A percentile compares a stretch with the other conserved stretches of the same genome.
These are phyloP conservation scores for Yarrowia sp. DNA, from an alignment of 805 yeast species.

Conservation along the genomic window DNA sequence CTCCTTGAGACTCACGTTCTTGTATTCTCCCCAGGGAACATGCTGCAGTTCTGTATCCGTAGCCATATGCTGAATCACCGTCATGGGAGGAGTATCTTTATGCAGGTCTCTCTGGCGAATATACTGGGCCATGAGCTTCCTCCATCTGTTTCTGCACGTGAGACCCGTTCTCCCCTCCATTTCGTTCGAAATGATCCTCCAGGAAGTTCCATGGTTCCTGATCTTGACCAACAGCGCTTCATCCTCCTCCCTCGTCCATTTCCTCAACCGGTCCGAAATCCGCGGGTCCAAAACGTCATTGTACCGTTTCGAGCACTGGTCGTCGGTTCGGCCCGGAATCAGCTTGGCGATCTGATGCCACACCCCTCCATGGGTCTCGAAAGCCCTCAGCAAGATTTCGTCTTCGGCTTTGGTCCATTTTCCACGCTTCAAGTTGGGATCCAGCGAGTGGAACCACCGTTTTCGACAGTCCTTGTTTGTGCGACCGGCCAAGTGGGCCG, in stretches of 20 bases:
- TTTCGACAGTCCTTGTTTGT: conserved; percentile 81
- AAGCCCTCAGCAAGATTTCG: conserved; percentile 59
- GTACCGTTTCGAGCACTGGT: conserved; percentile 90
- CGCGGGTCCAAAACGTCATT: conserved; percentile 83
- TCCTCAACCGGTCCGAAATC: conserved; percentile 70
- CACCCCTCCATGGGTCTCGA: conserved; percentile 65
- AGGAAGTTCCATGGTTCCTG: conserved; percentile 73
- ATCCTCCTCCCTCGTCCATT: conserved; percentile 82
- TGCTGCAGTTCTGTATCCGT: background rate
- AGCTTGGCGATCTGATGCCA: conserved; percentile 82
- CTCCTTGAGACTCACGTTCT: conserved; percentile 6
- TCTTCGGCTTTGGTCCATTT: conserved; percentile 87
- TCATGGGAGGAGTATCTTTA: conserved; percentile 15
- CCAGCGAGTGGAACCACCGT: conserved; percentile 82
- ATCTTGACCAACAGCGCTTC: conserved; percentile 64
- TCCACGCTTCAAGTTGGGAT: conserved; percentile 79
- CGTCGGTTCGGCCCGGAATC: conserved; percentile 85
- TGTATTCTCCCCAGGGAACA: conserved; percentile 17
- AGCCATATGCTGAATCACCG: conserved; percentile 24
- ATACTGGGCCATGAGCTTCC: conserved; percentile 58
- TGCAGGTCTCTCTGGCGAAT: conserved; percentile 39
- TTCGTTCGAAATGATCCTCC: conserved; percentile 75
- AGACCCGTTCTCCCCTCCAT: conserved; percentile 80
- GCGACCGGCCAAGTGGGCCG: conserved; percentile 43
- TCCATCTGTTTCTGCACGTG: conserved; percentile 90